Conservation (phyloP, 495 filamentous ascomycete genomes). For the Lophiotrema nucula region DNA sequence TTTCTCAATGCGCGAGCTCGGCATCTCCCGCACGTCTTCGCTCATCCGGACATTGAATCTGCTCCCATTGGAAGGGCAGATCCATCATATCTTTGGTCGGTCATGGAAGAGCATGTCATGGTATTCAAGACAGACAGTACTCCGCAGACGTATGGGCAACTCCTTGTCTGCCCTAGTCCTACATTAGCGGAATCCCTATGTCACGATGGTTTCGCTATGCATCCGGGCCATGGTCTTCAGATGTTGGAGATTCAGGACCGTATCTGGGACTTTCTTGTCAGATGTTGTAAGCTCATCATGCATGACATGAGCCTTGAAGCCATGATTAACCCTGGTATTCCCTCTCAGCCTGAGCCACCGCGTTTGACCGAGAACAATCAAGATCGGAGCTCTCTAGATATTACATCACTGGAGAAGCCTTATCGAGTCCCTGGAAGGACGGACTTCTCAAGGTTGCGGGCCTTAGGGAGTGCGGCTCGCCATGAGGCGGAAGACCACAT, state of each 20-base stretch:
- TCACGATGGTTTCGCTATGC: conserved; percentile 29
- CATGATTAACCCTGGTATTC: conserved; percentile 27
- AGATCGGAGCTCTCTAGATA: conserved; percentile 37
- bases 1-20: conserved; percentile 53
- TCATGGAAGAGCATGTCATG: conserved; percentile 47
- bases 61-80: conserved; percentile 35
- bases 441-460: conserved; percentile 44
- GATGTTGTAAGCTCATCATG: conserved; percentile 45
- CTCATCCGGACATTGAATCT: conserved; percentile 39
- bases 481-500: conserved; percentile 51
- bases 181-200: conserved; percentile 40
- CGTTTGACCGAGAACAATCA: conserved; percentile 10
- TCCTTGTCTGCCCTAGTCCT: conserved; percentile 46
- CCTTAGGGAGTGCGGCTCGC: conserved; percentile 43
- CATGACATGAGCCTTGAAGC: conserved; percentile 41
- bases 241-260: conserved; percentile 50
- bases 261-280: conserved; percentile 46
- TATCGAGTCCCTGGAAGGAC: conserved; percentile 47
- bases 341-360: conserved; percentile 37
- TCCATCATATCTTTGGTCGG: conserved; percentile 37
- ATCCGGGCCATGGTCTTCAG: conserved; percentile 47
- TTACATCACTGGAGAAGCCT: conserved; percentile 47
- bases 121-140: conserved; percentile 42
- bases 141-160: conserved; percentile 46
- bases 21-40: conserved; percentile 47